A percentile compares a stretch with the other conserved stretches of the same genome.
phyloP scores from a whole-genome alignment of 2,329 filamentous ascomycete species.

The Botrytis fragariae region DNA sequence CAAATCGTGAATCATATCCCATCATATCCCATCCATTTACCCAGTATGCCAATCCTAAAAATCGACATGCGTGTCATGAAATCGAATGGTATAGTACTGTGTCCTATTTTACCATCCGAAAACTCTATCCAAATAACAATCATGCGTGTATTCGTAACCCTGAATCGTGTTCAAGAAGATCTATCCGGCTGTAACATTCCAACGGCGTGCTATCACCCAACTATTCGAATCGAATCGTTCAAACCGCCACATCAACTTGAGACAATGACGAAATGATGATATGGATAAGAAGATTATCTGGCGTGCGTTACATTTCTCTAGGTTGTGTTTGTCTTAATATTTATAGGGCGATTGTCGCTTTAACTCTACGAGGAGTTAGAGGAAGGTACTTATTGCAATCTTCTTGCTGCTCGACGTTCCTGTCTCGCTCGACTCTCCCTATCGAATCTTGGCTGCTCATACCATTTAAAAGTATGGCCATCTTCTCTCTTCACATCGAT shows the following conservation, averaged over 20 bases:
- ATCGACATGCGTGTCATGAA: neutral
- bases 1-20: neutral
- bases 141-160: neutral
- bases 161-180: neutral
- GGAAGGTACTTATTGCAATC: neutral
- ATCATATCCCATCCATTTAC: neutral
- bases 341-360: neutral
- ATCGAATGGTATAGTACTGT: neutral
- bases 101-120: neutral
- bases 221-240: neutral
- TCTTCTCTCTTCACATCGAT: constrained; percentile 20
- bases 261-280: neutral
- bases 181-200: neutral
- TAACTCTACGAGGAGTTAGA: neutral
- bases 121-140: neutral
- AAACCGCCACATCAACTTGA: neutral
- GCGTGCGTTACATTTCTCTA: neutral
- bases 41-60: neutral
- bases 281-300: neutral
- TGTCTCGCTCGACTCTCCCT: constrained; percentile 1
- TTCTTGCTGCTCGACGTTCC: neutral
- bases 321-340: neutral
- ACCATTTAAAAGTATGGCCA: neutral
- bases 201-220: neutral
- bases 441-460: constrained; percentile 6